These are phyloP conservation scores for Aspergillus bertholletiae DNA, from an alignment of 495 filamentous ascomycete genomes.

Conservation along the genomic window DNA sequence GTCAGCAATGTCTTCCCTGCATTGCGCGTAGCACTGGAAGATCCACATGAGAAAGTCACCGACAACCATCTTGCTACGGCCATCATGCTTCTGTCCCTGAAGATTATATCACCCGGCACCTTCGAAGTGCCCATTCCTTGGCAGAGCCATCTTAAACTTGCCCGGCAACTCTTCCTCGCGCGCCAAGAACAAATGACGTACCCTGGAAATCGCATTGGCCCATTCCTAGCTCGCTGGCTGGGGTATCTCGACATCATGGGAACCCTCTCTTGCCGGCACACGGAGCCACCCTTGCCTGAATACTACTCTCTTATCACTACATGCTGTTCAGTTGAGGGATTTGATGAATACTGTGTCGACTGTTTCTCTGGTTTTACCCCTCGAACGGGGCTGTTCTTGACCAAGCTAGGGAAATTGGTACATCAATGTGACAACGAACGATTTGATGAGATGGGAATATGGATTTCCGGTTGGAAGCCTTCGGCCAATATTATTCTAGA, in stretches of 20 bases:
- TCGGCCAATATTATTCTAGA: conserved; percentile 46
- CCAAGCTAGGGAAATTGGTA: conserved; percentile 70
- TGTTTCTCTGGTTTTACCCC: conserved; percentile 79
- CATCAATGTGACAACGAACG: conserved; percentile 65
- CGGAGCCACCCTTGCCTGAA: conserved; percentile 49
- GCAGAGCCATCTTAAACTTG: conserved; percentile 74
- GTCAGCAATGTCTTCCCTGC: conserved; percentile 76
- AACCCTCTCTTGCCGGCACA: conserved; percentile 66
- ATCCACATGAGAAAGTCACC: conserved; percentile 56
- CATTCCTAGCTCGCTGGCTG: conserved; percentile 83
- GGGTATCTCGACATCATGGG: conserved; percentile 83
- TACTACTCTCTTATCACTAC: conserved; percentile 55
- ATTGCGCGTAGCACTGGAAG: conserved; percentile 62
- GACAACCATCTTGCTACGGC: conserved; percentile 77
- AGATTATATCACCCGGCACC: conserved; percentile 80
- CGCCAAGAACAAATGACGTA: conserved; percentile 53
- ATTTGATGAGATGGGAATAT: conserved; percentile 53
- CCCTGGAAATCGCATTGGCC: conserved; percentile 62
- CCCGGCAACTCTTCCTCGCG: conserved; percentile 69
- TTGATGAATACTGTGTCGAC: conserved; percentile 65
- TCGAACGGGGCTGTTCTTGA: conserved; percentile 66
- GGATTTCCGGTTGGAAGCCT: conserved; percentile 57
- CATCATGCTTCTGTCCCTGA: conserved; percentile 81
- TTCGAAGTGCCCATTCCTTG: conserved; percentile 72
- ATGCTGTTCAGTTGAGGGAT: conserved; percentile 27